Base-by-base conservation (phyloP, 306 rosid species). In the Bauhinia variegata region DNA sequence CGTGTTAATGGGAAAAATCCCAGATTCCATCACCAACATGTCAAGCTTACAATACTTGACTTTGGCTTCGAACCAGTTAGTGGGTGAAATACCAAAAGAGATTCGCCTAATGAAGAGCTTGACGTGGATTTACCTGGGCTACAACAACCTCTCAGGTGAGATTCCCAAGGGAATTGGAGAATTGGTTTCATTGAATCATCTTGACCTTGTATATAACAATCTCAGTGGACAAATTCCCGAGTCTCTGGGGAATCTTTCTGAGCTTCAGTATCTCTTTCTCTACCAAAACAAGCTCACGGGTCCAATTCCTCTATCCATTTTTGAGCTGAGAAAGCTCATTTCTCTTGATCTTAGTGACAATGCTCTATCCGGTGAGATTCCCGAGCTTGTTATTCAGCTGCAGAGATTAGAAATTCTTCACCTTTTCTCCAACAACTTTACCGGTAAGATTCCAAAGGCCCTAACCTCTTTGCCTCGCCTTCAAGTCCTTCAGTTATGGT, bases 401-500 rank as follows among this genome's bases (percentile, higher is more conserved):
- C 91, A 85, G 51, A 75, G 65, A 7, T 71, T 95, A 66, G 89
- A 90, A 72, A 82, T 86, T 80, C 87, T 95, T 59, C 99, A 95
- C 36, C 95, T 95, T 49, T 95, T 95, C 79, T 77, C 88, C 14
- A 95, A 95, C 72, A 83, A 82, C 48, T 82, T 95, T 11, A 78
- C 81, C 0, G 99, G 99, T 6, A 68, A 36, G 46, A 77, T 95
- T 80, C 97, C 99, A 8, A 65, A 38, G 2, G 81, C 82, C 16
- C 49, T 90, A 52, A 55, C 83, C 47, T 85, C 84, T 14, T 69
- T 95, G 52, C 87, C 92, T 15, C 79, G 79, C 12, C 92, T 95
- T 67, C 95, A 88, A 79, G 81, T 95, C 15, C 99, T 95, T 68
- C 99, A 95, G 74, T 43, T 95, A 0, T 95, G 99, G 99, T 88